Base-by-base conservation (phyloP, 2,329 filamentous ascomycete genomes). In the Botrytis aclada region DNA sequence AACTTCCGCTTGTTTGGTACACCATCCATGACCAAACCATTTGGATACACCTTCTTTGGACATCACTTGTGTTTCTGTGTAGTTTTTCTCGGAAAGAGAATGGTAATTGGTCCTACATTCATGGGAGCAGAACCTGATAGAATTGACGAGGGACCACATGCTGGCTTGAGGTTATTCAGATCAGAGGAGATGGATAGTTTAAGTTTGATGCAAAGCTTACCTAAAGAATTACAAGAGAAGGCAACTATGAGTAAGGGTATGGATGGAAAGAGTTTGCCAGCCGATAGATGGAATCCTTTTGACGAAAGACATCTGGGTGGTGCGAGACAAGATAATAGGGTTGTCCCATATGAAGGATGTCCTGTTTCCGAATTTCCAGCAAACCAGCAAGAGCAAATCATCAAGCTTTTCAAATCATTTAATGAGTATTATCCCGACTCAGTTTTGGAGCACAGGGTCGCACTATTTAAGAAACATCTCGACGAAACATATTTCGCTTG, bases 281-380 rank as follows among this genome's bases (percentile, higher is more conserved):
- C 80, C 20, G 90, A 89, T 16, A 86, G 92, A 12, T 95, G 92
- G 92, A 95, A 95, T 80, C 90, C 90, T 76, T 92, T 94, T 78
- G 93, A 95, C 80, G 92, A 95, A 83, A 86, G 92, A 9, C 92
- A 95, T 78, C 80, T 94, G 7, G 93, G 92, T 79, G 93, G 93
- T 51, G 93, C 93, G 0, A 93, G 92, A 80, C 87, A 92, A 20
- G 93, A 95, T 78, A 96, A 95, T 80, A 87, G 92, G 18, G 82
- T 92, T 18, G 90, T 95, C 0, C 92, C 93, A 0, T 93, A 90
- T 79, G 79, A 95, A 81, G 93, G 93, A 0, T 81, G 93, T 9
- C 78, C 84, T 0, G 89, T 90, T 0, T 83, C 84, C 0, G 80
- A 84, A 0, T 82, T 93, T 70, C 80, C 80, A 0, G 1, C 80